Evolutionary conservation across 805 yeast genomes (phyloP).

Genomic region (Yarrowia osloensis): DNA sequence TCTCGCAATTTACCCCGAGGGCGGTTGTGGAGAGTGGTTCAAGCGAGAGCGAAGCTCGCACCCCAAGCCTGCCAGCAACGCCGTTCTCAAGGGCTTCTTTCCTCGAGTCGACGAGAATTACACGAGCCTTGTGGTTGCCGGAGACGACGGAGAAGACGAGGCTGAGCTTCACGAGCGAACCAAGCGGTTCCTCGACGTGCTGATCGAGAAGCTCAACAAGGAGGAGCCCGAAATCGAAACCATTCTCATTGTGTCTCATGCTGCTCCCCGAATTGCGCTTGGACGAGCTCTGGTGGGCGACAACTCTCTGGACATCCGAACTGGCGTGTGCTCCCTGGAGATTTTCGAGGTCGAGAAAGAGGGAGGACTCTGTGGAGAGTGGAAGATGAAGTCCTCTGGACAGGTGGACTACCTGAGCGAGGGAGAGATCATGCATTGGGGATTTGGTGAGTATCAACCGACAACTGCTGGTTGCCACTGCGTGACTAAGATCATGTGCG

Average conservation of each 20-base stretch:
- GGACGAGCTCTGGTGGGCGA: conserved; percentile 73
- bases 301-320: conserved; percentile 55
- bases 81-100: conserved; percentile 55
- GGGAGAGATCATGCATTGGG: conserved; percentile 96
- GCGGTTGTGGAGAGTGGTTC: conserved; percentile 94
- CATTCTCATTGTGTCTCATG: conserved; percentile 82
- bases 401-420: conserved; percentile 63
- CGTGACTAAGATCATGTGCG: neutral
- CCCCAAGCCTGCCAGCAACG: conserved; percentile 58
- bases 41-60: conserved; percentile 50
- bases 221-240: conserved; percentile 62
- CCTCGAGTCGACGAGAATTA: conserved; percentile 50
- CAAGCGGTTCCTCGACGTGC: conserved; percentile 52
- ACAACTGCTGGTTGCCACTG: too few relatives aligned
- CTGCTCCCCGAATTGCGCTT: conserved; percentile 86
- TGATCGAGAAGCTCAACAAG: conserved; percentile 59
- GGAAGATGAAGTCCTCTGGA: conserved; percentile 73
- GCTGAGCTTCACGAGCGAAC: conserved; percentile 69
- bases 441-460: conserved; percentile 57
- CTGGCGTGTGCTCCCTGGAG: conserved; percentile 87
- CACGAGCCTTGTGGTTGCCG: conserved; percentile 61
- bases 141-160: conserved; percentile 70
- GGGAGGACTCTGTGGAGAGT: conserved; percentile 43
- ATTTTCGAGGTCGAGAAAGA: conserved; percentile 46
- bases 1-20: conserved; percentile 64